Conservation (phyloP, 257 asterid species). For the Petunia axillaris region DNA sequence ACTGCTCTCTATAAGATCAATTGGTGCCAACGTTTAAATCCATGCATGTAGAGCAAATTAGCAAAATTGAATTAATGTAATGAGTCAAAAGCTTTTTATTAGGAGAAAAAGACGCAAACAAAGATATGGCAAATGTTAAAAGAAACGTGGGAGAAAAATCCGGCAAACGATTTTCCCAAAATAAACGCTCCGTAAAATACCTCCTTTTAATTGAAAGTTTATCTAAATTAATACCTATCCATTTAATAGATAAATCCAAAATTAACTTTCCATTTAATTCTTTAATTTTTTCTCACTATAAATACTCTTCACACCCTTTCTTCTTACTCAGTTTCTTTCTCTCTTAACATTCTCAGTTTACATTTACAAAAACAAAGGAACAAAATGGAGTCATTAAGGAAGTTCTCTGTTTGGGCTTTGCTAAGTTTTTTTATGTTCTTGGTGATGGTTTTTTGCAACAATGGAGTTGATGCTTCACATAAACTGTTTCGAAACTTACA, state of each 20-base stretch:
- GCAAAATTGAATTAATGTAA: no score
- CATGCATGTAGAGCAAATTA: background rate
- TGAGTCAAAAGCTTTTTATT: no score
- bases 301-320: background rate
- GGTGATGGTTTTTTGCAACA: background rate
- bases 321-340: background rate
- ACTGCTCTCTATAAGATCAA: background rate
- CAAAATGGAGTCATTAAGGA: background rate
- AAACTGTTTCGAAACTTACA: conserved; percentile 34
- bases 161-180: background rate
- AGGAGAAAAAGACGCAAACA: no score
- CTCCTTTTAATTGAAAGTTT: background rate
- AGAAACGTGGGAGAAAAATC: background rate
- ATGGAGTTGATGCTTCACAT: conserved; percentile 51
- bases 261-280: background rate
- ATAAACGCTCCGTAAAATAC: background rate
- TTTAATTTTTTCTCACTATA: background rate
- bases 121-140: background rate
- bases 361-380: background rate
- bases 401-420: background rate
- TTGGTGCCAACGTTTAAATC: background rate
- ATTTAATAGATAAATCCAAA: background rate
- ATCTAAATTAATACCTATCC: background rate
- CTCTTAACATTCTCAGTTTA: background rate
- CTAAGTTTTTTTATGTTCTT: background rate